Evolutionary conservation across 2,329 filamentous ascomycete genomes (phyloP).

Genomic region (Pseudogymnoascus destructans): DNA sequence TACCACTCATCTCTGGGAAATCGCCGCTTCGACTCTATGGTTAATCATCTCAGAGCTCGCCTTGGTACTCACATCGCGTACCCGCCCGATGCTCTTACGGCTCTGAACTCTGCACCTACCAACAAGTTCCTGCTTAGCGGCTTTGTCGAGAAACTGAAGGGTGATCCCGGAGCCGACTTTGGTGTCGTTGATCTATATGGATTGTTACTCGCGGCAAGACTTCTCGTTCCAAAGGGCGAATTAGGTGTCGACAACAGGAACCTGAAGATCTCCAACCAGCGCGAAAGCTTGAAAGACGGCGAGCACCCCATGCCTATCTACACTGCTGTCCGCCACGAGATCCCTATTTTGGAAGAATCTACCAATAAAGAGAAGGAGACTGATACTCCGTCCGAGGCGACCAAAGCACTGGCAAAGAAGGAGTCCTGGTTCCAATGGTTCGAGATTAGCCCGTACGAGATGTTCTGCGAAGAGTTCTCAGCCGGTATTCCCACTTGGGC

Average conservation of each 20-base stretch:
- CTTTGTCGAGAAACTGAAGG: conserved; percentile 81
- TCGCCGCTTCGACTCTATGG: conserved; percentile 52
- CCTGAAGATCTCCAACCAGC: conserved; percentile 84
- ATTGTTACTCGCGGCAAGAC: conserved; percentile 65
- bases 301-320: conserved; percentile 86
- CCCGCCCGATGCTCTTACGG: conserved; percentile 67
- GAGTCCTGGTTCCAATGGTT: conserved; percentile 98
- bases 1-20: conserved; percentile 69
- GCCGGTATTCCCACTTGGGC: conserved; percentile 95
- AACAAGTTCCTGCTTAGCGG: conserved; percentile 85
- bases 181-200: conserved; percentile 92
- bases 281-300: conserved; percentile 60
- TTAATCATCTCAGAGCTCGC: conserved; percentile 76
- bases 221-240: conserved; percentile 78
- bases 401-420: conserved; percentile 40
- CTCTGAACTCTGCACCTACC: conserved; percentile 78
- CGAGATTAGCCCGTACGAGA: conserved; percentile 86
- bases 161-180: conserved; percentile 66
- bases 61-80: conserved; percentile 85
- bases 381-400: conserved; percentile 32
- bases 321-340: conserved; percentile 89
- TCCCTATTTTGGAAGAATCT: conserved; percentile 49
- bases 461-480: conserved; percentile 84
- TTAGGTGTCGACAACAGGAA: conserved; percentile 62
- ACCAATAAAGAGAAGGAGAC: conserved; percentile 27